A percentile compares a stretch with the other conserved stretches of the same genome.
These are phyloP conservation scores for Alternaria brassicicola DNA, from an alignment of 2,329 filamentous ascomycete genomes.

Conservation along the genomic window DNA sequence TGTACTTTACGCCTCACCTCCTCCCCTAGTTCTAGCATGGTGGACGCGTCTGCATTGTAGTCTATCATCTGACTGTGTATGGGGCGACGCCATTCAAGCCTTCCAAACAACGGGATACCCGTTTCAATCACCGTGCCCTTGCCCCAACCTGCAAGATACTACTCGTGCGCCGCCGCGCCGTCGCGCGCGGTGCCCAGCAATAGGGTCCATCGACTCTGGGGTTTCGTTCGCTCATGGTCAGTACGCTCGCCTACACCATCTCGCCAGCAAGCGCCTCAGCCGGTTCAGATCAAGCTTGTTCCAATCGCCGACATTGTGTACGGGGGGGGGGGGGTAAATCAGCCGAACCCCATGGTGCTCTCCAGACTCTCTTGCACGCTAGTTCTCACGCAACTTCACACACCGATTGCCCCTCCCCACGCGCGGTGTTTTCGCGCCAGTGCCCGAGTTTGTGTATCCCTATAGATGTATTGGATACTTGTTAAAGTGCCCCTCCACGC, in stretches of 20 bases:
- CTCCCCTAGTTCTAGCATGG: slow-evolving; percentile 1
- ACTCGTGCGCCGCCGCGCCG: slow-evolving; percentile 23
- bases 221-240: slow-evolving; percentile 26
- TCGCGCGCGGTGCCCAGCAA: slow-evolving; percentile 28
- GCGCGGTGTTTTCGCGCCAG: slow-evolving; percentile 10
- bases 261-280: slow-evolving; percentile 40
- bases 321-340: slow-evolving; percentile 42
- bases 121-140: slow-evolving; percentile 22
- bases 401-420: slow-evolving; percentile 14
- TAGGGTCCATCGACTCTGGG: slow-evolving; percentile 18
- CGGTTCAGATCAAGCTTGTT: slow-evolving; percentile 35
- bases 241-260: slow-evolving; percentile 25
- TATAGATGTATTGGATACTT: neutral
- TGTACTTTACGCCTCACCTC: slow-evolving; percentile 13
- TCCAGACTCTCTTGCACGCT: slow-evolving; percentile 16
- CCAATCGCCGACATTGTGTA: slow-evolving; percentile 16
- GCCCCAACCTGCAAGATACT: slow-evolving; percentile 6
- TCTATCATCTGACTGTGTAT: slow-evolving; percentile 41
- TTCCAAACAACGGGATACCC: slow-evolving; percentile 21
- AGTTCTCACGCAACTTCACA: slow-evolving; percentile 19
- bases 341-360: slow-evolving; percentile 17
- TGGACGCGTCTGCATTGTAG: slow-evolving; percentile 20
- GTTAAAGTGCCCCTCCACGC: neutral
- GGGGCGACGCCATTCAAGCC: slow-evolving; percentile 13
- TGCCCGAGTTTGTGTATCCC: neutral